These are phyloP conservation scores for Bipolaris victoriae DNA, from an alignment of 2,329 filamentous ascomycete genomes.

Conservation along the genomic window DNA sequence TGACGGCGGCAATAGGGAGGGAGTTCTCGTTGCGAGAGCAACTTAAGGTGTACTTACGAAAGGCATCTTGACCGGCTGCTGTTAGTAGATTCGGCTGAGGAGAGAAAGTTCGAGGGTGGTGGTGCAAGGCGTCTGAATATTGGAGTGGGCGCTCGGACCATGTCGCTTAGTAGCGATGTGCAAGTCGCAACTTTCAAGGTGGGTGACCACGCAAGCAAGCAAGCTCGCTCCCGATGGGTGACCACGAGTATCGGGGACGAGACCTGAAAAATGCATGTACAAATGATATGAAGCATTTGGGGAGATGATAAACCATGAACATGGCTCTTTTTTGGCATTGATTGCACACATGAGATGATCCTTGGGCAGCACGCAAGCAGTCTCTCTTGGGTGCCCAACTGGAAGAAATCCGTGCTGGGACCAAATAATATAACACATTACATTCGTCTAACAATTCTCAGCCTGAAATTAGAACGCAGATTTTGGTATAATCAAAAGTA, in stretches of 20 bases:
- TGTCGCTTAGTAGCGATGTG: conserved; percentile 24
- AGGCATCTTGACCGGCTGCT: conserved; percentile 52
- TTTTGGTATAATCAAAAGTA: neutral
- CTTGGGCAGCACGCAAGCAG: neutral
- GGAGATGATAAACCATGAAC: neutral
- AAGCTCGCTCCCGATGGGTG: conserved; percentile 4
- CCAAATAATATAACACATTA: neutral
- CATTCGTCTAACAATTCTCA: neutral
- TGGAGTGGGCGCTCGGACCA: conserved; percentile 19
- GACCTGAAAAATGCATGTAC: neutral
- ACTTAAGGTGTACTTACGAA: conserved; percentile 53
- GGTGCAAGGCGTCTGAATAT: conserved; percentile 10
- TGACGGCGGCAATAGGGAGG: conserved; percentile 23
- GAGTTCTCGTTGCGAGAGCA: conserved; percentile 11
- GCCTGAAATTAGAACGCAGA: neutral
- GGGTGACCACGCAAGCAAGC: conserved; percentile 15
- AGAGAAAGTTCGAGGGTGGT: conserved; percentile 32
- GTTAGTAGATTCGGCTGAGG: conserved; percentile 36
- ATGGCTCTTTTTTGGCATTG: no score
- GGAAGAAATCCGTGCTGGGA: neutral
- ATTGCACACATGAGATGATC: neutral
- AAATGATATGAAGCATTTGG: no score
- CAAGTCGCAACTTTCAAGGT: conserved; percentile 16
- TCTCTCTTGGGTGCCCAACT: neutral
- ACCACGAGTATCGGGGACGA: conserved; percentile 2